Base-by-base conservation (phyloP, 495 filamentous ascomycete genomes). In the Neurospora sp. region DNA sequence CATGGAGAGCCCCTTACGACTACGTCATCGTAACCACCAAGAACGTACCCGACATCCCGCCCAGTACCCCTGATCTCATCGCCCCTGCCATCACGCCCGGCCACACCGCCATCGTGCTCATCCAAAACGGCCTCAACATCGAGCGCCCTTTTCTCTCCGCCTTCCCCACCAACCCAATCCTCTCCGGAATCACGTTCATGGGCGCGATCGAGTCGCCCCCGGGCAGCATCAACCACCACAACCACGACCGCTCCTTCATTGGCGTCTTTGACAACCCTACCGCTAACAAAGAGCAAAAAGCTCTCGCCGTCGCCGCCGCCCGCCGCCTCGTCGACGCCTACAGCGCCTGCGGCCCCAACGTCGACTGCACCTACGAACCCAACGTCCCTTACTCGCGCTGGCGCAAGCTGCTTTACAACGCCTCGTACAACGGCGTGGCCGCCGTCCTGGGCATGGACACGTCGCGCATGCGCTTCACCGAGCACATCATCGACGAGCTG, bases 71-170 rank as follows among this genome's bases (percentile, higher is more conserved):
- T 44, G 74, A 80, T 3, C 72, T 90, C 27, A 84, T 91, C 42
- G 59, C 41, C 0, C 83, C 87, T 2, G 86, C 85, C 20, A 79
- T 90, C 6, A 85, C 84, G 0, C 79, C 82, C 0, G 77, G 82
- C 3, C 77, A 85, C 40, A 87, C 89, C 2, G 79, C 80, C 5
- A 86, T 91, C 53, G 81, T 89, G 0, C 82, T 91, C 2, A 81
- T 88, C 40, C 89, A 91, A 76, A 91, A 91, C 74, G 89, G 89
- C 2, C 81, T 91, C 14, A 87, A 88, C 74, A 90, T 91, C 74
- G 89, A 91, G 75, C 82, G 81, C 4, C 89, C 88, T 0, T 74
- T 90, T 16, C 73, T 86, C 40, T 70, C 73, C 3, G 77, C 78
- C 0, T 90, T 88, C 74, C 88, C 88, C 0, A 20, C 72, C 0